Conservation (phyloP, 139 green algal species). For the Eudorina sp. region DNA sequence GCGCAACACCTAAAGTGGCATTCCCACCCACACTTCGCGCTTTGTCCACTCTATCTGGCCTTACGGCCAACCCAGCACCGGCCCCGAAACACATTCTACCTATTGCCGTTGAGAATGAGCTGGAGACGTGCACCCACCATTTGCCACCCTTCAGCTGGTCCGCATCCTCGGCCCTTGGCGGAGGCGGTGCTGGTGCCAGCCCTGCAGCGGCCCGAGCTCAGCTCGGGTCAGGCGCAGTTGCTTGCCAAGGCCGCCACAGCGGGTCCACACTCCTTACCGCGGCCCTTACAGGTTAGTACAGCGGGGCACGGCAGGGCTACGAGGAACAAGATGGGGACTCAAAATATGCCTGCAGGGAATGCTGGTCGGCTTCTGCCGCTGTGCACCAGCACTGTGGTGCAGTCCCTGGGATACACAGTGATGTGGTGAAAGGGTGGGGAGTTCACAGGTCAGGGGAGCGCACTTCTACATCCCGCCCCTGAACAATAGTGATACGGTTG, state of each 20-base stretch:
- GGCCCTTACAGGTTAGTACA: constrained; percentile 7
- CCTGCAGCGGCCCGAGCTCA: background rate
- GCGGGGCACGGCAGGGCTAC: no score
- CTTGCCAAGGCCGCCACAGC: background rate
- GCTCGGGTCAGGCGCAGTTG: background rate
- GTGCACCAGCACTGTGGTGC: no score
- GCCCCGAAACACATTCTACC: background rate
- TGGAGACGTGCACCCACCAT: background rate
- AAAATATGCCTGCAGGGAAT: background rate
- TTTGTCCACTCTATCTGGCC: background rate
- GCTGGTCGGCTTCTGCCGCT: no score
- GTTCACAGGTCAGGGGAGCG: no score
- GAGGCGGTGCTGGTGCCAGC: constrained; percentile 15
- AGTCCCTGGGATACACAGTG: background rate
- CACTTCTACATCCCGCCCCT: no score
- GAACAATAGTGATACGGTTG: background rate
- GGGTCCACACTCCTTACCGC: background rate
- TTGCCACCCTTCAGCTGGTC: background rate
- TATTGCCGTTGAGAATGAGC: background rate
- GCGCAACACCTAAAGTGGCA: background rate
- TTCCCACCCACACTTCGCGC: no score
- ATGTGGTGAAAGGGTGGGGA: background rate
- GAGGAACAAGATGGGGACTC: background rate
- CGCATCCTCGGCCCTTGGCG: constrained; percentile 9
- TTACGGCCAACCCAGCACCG: background rate